Base-by-base conservation (phyloP, 768 basidiomycete genomes). In the Boletus sp. region DNA sequence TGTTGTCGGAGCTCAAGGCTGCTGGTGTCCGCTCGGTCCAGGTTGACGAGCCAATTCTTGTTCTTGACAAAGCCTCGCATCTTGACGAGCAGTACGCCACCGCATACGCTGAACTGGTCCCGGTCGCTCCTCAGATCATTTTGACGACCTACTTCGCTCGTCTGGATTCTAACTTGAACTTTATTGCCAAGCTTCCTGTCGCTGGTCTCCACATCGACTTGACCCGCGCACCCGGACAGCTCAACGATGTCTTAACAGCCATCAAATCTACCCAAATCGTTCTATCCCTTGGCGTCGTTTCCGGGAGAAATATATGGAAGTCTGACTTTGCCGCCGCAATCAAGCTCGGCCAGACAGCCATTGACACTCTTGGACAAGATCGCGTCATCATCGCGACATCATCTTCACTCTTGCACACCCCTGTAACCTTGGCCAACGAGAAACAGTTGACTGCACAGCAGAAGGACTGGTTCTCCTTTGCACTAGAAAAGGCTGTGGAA, bases 261-360 rank as follows among this genome's bases (percentile, higher is more conserved):
- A 71, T 98, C 73, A 97, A 94, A 80, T 70, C 81, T 58, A 95
- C 93, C 61, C 75, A 73, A 66, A 81, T 93, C 58, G 68, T 87
- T 59, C 82, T 99, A 49, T 98, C 97, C 38, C 86, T 98, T 58
- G 97, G 97, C 75, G 72, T 98, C 57, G 90, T 99, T 60, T 98
- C 97, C 42, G 97, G 97, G 51, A 93, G 97, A 70, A 98, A 98
- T 82, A 92, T 99, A 79, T 99, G 97, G 97, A 99, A 98, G 85
- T 88, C 84, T 58, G 95, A 98, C 75, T 87, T 98, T 64, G 77
- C 80, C 59, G 85, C 83, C 51, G 87, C 92, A 54, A 82, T 94
- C 75, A 86, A 87, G 71, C 75, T 83, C 44, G 91, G 83, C 52
- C 87, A 95, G 77, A 88, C 86, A 72, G 94, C 92, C 44, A 77